Evolutionary conservation across 345 rosid species (phyloP).

Genomic region (Melaleuca alternifolia): DNA sequence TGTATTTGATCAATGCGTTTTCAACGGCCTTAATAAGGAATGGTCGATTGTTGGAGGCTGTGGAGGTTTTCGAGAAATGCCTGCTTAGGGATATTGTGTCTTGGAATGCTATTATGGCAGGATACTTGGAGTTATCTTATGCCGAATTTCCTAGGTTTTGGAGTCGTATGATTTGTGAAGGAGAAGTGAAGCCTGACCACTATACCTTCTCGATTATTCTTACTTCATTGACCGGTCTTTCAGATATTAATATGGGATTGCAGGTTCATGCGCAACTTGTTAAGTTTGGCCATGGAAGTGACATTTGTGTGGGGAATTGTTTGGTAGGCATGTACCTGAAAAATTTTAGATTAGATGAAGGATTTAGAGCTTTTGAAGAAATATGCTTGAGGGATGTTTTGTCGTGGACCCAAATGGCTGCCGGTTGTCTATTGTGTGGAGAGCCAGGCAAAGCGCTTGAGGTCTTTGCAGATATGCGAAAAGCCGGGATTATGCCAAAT

Average conservation of each 20-base stretch:
- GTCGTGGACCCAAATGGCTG: conserved; percentile 46
- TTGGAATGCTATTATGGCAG: conserved; percentile 50
- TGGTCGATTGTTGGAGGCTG: conserved; percentile 27
- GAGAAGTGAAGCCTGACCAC: conserved; percentile 32
- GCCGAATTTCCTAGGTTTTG: conserved; percentile 20
- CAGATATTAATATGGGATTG: conserved; percentile 26
- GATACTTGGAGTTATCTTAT: conserved; percentile 25
- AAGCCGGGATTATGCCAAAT: conserved; percentile 32
- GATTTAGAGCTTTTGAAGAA: conserved; percentile 24
- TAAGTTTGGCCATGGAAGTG: conserved; percentile 35
- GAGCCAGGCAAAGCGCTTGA: conserved; percentile 32
- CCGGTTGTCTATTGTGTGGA: conserved; percentile 31
- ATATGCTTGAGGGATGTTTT: conserved; percentile 25
- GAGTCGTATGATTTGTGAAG: conserved; percentile 28
- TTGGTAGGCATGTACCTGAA: conserved; percentile 36
- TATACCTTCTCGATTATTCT: conserved; percentile 34
- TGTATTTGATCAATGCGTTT: conserved; percentile 35
- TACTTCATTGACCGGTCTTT: conserved; percentile 25
- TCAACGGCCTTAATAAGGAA: conserved; percentile 35
- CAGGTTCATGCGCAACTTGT: conserved; percentile 41
- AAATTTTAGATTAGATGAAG: conserved; percentile 25
- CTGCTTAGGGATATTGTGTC: conserved; percentile 28
- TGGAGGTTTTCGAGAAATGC: conserved; percentile 21
- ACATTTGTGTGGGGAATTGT: conserved; percentile 37
- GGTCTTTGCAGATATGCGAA: conserved; percentile 28